Evolutionary conservation across 345 rosid species (phyloP).

Genomic region (Bruguiera gymnorhiza): DNA sequence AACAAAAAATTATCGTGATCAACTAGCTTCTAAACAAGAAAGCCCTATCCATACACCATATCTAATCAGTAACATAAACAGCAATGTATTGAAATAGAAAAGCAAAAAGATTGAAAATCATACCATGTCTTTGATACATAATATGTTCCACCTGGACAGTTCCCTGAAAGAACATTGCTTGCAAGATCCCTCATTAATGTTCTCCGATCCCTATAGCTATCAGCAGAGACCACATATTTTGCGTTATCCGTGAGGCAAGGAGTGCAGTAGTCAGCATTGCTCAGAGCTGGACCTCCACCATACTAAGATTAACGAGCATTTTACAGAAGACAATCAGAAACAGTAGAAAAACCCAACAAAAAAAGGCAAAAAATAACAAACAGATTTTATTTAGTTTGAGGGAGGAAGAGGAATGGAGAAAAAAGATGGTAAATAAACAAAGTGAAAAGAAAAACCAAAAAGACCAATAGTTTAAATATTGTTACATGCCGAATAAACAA

Average conservation of each 20-base stretch:
- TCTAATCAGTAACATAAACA: constrained; percentile 7
- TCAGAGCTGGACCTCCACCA: constrained; percentile 71
- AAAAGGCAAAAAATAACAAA: background rate
- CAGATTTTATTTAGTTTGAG: background rate
- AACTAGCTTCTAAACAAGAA: background rate
- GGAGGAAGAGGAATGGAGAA: background rate
- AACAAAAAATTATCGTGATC: background rate
- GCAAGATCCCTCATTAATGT: constrained; percentile 70
- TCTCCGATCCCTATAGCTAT: constrained; percentile 90
- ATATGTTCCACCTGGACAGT: constrained; percentile 62
- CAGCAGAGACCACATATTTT: constrained; percentile 61
- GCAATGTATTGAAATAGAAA: constrained; percentile 10
- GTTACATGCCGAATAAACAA: background rate
- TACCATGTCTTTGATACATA: constrained; percentile 86
- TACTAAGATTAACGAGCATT: constrained; percentile 41
- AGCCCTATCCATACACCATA: background rate
- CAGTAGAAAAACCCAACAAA: constrained; percentile 1
- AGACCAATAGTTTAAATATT: background rate
- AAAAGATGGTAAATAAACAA: background rate
- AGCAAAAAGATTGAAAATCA: constrained; percentile 11
- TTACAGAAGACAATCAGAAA: constrained; percentile 22
- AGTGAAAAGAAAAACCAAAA: background rate
- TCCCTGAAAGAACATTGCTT: constrained; percentile 55
- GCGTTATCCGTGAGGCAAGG: constrained; percentile 81
- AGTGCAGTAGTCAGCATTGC: constrained; percentile 68